Evolutionary conservation across 2,329 filamentous ascomycete species (phyloP).

Genomic region (Nannizzia gypsea): DNA sequence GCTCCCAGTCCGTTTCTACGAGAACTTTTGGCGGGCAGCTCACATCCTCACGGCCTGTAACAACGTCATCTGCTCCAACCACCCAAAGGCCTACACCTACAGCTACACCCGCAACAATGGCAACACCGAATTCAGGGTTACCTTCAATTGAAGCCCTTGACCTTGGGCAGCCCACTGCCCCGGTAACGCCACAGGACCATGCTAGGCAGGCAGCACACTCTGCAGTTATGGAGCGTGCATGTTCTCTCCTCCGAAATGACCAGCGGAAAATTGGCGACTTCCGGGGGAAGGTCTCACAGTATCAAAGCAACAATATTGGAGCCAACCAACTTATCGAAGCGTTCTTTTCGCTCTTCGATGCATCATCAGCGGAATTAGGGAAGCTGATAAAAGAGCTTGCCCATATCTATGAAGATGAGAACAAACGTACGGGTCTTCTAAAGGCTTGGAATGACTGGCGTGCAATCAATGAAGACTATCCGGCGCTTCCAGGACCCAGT

Average conservation of each 20-base stretch:
- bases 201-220: constrained; percentile 68
- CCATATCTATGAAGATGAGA: constrained; percentile 77
- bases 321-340: constrained; percentile 71
- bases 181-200: constrained; percentile 59
- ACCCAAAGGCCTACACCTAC: constrained; percentile 20
- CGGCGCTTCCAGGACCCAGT: constrained; percentile 64
- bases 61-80: constrained; percentile 36
- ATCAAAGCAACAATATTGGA: constrained; percentile 55
- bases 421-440: constrained; percentile 60
- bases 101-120: constrained; percentile 19
- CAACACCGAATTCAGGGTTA: constrained; percentile 12
- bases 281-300: constrained; percentile 66
- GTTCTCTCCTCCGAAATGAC: constrained; percentile 69
- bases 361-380: constrained; percentile 66
- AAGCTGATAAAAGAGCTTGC: constrained; percentile 85
- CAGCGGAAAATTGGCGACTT: constrained; percentile 63
- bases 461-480: constrained; percentile 91
- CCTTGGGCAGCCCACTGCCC: constrained; percentile 36
- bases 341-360: constrained; percentile 79
- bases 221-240: constrained; percentile 74
- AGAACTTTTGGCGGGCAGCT: constrained; percentile 79
- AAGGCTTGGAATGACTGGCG: constrained; percentile 92
- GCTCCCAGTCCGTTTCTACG: constrained; percentile 64
- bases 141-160: constrained; percentile 42
- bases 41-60: constrained; percentile 40